Conservation (phyloP, 2,329 filamentous ascomycete species). For the Aspergillus sp. region DNA sequence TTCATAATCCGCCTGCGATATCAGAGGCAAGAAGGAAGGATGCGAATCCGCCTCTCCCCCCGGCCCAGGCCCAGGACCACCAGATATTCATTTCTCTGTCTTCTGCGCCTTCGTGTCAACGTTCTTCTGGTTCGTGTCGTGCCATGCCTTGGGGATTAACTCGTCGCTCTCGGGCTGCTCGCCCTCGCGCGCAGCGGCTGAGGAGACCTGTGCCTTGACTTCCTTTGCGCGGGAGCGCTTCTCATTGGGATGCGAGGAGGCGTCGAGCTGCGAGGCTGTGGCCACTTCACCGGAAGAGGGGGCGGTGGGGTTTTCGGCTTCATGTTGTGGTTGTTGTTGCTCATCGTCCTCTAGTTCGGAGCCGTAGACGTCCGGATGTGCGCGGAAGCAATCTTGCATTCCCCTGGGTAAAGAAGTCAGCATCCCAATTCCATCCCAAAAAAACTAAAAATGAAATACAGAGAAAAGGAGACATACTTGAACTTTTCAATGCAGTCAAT, state of each 20-base stretch:
- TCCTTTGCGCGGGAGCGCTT: slow-evolving; percentile 18
- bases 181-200: slow-evolving; percentile 11
- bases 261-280: slow-evolving; percentile 18
- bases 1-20: background rate
- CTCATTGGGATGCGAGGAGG: slow-evolving; percentile 18
- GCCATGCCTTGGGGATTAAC: slow-evolving; percentile 43
- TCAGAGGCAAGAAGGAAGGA: background rate
- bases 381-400: slow-evolving; percentile 96
- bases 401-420: slow-evolving; percentile 45
- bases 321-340: slow-evolving; percentile 16
- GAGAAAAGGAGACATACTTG: slow-evolving; percentile 69
- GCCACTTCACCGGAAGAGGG: slow-evolving; percentile 16
- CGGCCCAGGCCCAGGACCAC: background rate
- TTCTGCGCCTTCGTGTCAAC: slow-evolving; percentile 5
- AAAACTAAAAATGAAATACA: slow-evolving; percentile 44
- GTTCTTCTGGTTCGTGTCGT: slow-evolving; percentile 33
- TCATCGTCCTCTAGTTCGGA: slow-evolving; percentile 75
- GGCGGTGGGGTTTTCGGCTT: slow-evolving; percentile 27
- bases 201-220: slow-evolving; percentile 16
- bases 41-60: background rate
- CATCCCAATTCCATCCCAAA: background rate
- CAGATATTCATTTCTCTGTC: slow-evolving; percentile 12
- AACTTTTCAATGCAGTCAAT: slow-evolving; percentile 98
- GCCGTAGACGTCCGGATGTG: slow-evolving; percentile 88
- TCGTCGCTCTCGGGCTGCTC: slow-evolving; percentile 35